Base-by-base conservation (phyloP, 176 grass and related monocot species). In the Calamus simplicifolius region DNA sequence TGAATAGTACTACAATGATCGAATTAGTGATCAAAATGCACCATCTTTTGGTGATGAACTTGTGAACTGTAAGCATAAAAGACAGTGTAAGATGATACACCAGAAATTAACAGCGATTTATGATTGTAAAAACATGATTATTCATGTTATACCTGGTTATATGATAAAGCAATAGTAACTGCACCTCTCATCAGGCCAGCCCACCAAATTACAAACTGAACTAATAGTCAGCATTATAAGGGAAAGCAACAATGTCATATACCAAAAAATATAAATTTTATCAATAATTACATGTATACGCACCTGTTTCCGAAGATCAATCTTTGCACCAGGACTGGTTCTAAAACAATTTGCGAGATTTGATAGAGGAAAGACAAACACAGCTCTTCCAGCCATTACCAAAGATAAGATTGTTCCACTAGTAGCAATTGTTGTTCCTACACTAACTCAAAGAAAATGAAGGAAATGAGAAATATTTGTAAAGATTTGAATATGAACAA, bases 81-180 rank as follows among this genome's bases (percentile, higher is more conserved):
- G n/a, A 55, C 2, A 25, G 49, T 18, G n/a, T 25, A 66, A 51
- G 5, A 8, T 26, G 26, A 52, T 52, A 10, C 64, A 54, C 8
- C 29, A 55, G 27, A 2, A 54, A 31, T 5, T 12, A 8, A 21
- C 5, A 59, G 3, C 5, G 1, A 31, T 8, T 59, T 21, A n/a
- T 5, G 12, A 25, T n/a, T 13, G 35, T 43, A 43, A n/a, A 18
- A 19, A 66, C 27, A 8, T 50, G 28, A 52, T 23, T 28, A 16
- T 14, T 3, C 29, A 68, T 10, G 27, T 12, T 30, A 31, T 18
- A 68, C 64, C 64, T 55, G 49, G 63, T 66, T 55, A 51, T 68
- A 68, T 68, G 64, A 54, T 55, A 68, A 68, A 68, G 64, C 64
- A 54, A 68, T 54, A 31, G 64, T 68, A 19, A 68, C 64, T 16